Conservation (phyloP, 208 protist species). For the Leishmania aethiopica region DNA sequence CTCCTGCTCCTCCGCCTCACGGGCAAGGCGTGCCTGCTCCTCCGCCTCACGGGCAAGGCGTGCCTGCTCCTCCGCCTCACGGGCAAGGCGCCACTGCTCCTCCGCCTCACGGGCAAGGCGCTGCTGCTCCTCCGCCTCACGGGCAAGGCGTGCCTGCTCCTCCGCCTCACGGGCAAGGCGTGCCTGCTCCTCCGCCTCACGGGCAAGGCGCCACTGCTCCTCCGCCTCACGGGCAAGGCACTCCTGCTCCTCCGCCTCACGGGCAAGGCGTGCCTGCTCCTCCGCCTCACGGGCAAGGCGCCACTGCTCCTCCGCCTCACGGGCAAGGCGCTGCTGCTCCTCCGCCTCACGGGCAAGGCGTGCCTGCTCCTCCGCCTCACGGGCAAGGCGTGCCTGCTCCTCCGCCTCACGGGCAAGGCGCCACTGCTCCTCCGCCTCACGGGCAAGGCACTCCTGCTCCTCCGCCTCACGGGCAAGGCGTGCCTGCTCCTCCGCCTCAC, state of each 20-base stretch:
- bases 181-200: background rate
- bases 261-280: conserved; percentile 4
- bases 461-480: background rate
- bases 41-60: conserved; percentile 15
- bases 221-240: background rate
- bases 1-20: background rate
- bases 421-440: background rate
- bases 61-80: background rate
- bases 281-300: background rate
- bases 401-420: background rate
- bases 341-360: background rate
- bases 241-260: conserved; percentile 4
- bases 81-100: background rate
- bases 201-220: background rate
- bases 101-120: background rate
- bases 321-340: conserved; percentile 1
- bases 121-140: background rate
- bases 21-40: background rate
- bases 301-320: conserved; percentile 8
- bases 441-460: background rate
- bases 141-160: background rate
- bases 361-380: background rate
- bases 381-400: background rate
- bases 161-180: background rate
- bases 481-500: background rate